Percentiles rank a stretch among this genome's conserved stretches.
Evolutionary conservation across 768 basidiomycete genomes (phyloP).

Genomic region (Cubamyces sp.): DNA sequence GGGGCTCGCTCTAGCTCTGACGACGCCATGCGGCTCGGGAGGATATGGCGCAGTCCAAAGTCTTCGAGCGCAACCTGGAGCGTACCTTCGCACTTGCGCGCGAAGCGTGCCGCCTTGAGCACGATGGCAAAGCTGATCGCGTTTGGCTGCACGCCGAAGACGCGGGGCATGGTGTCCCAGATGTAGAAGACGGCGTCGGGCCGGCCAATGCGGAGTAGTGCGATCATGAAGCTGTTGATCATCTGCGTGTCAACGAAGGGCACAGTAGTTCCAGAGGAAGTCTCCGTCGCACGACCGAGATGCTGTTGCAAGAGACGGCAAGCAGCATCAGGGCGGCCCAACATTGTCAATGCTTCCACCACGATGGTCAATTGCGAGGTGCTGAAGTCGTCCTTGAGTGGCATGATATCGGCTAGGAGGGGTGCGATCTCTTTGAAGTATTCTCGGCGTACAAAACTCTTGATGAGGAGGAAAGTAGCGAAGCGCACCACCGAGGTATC

Average conservation of each 20-base stretch:
- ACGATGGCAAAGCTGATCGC: conserved; percentile 59
- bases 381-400: conserved; percentile 43
- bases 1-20: conserved; percentile 13
- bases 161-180: conserved; percentile 64
- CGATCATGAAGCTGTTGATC: conserved; percentile 45
- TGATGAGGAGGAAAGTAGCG: conserved; percentile 58
- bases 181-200: conserved; percentile 67
- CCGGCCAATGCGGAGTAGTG: conserved; percentile 54
- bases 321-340: conserved; percentile 49
- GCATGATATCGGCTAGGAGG: conserved; percentile 22
- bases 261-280: conserved; percentile 12
- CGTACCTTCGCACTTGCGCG: conserved; percentile 54
- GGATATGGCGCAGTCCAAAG: conserved; percentile 43
- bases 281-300: too few species aligned
- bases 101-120: conserved; percentile 61
- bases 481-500: conserved; percentile 46
- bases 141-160: conserved; percentile 65
- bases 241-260: conserved; percentile 18
- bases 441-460: conserved; percentile 51
- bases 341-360: conserved; percentile 50
- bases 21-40: conserved; percentile 29
- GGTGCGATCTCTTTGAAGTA: conserved; percentile 45
- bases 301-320: conserved; percentile 53
- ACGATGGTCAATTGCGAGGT: conserved; percentile 52
- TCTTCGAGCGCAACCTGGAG: conserved; percentile 54